These are phyloP conservation scores for Alternaria incomplexa DNA, from an alignment of 2,329 filamentous ascomycete species.

Conservation along the genomic window DNA sequence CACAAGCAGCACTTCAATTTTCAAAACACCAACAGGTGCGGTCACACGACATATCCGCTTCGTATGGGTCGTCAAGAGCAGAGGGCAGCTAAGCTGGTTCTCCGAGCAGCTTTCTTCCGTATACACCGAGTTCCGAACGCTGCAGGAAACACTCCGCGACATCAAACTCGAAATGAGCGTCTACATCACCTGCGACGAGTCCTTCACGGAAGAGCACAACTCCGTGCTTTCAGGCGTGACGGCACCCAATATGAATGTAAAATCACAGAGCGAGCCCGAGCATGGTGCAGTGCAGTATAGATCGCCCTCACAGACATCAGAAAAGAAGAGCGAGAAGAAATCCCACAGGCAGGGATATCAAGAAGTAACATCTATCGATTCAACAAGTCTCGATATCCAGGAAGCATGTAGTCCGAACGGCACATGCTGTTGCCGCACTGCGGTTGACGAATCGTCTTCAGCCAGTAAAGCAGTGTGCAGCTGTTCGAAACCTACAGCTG, in stretches of 20 bases:
- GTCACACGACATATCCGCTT: slow-evolving; percentile 60
- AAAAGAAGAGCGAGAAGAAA: slow-evolving; percentile 21
- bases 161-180: slow-evolving; percentile 59
- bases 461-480: slow-evolving; percentile 30
- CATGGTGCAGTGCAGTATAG: slow-evolving; percentile 29
- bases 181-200: slow-evolving; percentile 62
- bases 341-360: slow-evolving; percentile 22
- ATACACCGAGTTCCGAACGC: slow-evolving; percentile 50
- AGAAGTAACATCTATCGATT: slow-evolving; percentile 25
- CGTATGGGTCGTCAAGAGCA: slow-evolving; percentile 66
- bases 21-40: slow-evolving; percentile 30
- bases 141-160: slow-evolving; percentile 45
- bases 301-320: slow-evolving; percentile 3
- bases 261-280: neutral
- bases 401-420: slow-evolving; percentile 37
- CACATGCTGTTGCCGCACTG: slow-evolving; percentile 58
- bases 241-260: slow-evolving; percentile 18
- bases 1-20: slow-evolving; percentile 15
- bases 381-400: slow-evolving; percentile 11
- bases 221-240: slow-evolving; percentile 33
- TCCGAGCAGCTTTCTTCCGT: slow-evolving; percentile 56
- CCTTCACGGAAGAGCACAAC: slow-evolving; percentile 52
- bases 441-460: slow-evolving; percentile 49
- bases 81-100: slow-evolving; percentile 61
- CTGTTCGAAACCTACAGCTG: slow-evolving; percentile 11